Evolutionary conservation across 139 green algal species (phyloP), one percentile per base, ranked within the genome.

Genomic region (Picocystis salinarum): DNA sequence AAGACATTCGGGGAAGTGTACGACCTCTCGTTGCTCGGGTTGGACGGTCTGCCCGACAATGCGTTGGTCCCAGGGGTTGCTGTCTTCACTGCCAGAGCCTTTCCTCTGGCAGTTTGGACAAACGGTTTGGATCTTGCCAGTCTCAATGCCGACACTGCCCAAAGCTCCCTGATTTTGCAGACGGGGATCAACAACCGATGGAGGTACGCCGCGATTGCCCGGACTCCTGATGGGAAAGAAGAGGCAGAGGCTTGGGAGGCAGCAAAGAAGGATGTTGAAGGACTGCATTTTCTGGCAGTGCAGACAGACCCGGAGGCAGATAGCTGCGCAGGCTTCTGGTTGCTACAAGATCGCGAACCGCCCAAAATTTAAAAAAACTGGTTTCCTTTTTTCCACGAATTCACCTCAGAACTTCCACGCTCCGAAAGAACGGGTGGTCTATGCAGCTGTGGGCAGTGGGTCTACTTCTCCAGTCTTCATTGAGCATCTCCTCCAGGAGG

Each of bases 271-370:
- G 62, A 48, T 0, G 53, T 48, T 62, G 74, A 66, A 28, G 87
- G 87, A 3, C 47, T 98, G 41, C 87, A 98, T 55, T 98, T 98
- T 57, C 57, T 98, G 40, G 87, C 77, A 0, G 66, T 98, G 5
- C 88, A 95, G 61, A 62, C 54, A 6, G 71, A 92, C 52, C 77
- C 82, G 12, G 87, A 96, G 33, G 67, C 61, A 6, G 80, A 93
- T 31, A 61, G 77, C 7, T 73, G 77, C 33, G 66, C 66, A 18
- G 87, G 87, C 0, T 57, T 98, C 33, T 98, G 87, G 87, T 50
- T 96, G 20, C 52, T 98, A 55, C 71, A 74, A 55, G 77, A 93
- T 24, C 48, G 61, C 25, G 37, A 53, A 40, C 60, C 73, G 23
- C 80, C 80, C 13, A 61, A 42, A 27, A 74, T 85, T 12, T 88